phyloP scores from a whole-genome alignment of 139 green algal genomes.

The Closterium sp. region DNA sequence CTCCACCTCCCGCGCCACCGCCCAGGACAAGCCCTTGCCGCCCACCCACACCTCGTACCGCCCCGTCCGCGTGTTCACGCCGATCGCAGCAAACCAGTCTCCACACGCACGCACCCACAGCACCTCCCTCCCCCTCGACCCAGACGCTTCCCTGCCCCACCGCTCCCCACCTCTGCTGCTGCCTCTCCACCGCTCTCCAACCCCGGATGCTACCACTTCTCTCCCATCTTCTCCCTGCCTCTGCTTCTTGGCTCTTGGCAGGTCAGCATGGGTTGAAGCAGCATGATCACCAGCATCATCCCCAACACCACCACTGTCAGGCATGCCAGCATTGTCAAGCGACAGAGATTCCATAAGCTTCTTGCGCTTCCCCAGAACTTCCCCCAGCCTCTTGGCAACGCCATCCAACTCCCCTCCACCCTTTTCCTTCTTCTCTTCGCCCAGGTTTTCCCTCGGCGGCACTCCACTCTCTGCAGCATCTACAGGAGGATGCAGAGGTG shows the following conservation, averaged over 20 bases:
- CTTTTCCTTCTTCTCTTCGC: not conserved
- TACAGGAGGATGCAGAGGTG: not conserved
- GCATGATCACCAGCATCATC: not conserved
- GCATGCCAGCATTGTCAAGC: not conserved
- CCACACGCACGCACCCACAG: slow-evolving; percentile 7
- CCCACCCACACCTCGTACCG: not conserved
- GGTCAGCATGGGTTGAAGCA: not conserved
- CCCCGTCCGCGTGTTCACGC: not conserved
- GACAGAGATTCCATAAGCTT: not conserved
- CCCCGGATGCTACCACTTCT: not conserved
- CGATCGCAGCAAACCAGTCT: not conserved
- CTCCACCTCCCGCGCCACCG: not conserved
- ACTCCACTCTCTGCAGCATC: not conserved
- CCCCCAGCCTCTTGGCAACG: not conserved
- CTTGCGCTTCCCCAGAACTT: not conserved
- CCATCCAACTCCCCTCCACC: not conserved
- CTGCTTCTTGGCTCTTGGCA: not conserved
- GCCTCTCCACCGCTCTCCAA: not conserved
- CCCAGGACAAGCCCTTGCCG: not conserved
- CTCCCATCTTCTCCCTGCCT: not conserved
- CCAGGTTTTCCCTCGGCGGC: not conserved
- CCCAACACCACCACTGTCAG: not conserved
- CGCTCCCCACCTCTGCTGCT: not conserved
- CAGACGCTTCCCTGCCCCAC: not conserved
- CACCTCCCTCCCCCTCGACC: not conserved